Conservation (phyloP, 805 yeast genomes). For the Suhomyces emberorum region DNA sequence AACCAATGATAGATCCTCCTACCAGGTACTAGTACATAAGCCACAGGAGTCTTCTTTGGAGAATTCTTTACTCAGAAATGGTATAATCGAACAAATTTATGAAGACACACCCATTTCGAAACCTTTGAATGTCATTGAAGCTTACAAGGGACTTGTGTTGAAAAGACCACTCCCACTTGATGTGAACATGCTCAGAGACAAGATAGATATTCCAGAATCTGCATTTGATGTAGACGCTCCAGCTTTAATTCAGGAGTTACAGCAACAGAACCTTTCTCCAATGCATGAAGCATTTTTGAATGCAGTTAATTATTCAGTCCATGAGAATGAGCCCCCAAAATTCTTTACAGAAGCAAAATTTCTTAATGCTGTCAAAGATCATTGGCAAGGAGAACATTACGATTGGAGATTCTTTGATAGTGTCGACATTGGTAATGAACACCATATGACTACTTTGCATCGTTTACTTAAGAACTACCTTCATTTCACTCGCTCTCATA, state of each 20-base stretch:
- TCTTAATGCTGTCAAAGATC: slow-evolving; percentile 8
- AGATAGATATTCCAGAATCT: slow-evolving; percentile 15
- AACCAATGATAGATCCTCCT: slow-evolving; percentile 18
- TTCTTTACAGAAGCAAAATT: slow-evolving; percentile 21
- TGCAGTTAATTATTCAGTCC: slow-evolving; percentile 15
- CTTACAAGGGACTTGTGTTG: background rate
- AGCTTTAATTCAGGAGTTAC: slow-evolving; percentile 13
- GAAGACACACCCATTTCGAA: slow-evolving; percentile 1
- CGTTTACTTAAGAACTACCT: slow-evolving; percentile 17
- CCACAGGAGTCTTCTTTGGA: slow-evolving; percentile 12
- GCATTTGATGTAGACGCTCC: slow-evolving; percentile 24
- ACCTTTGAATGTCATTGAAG: background rate
- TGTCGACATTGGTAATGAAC: slow-evolving; percentile 14
- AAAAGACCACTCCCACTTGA: background rate
- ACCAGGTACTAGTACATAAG: slow-evolving; percentile 17
- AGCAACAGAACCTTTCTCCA: slow-evolving; percentile 1
- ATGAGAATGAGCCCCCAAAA: slow-evolving; percentile 16
- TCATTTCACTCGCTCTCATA: slow-evolving; percentile 15
- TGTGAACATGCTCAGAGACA: background rate
- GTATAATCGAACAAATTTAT: slow-evolving; percentile 14
- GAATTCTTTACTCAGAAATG: slow-evolving; percentile 21
- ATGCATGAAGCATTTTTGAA: slow-evolving; percentile 17
- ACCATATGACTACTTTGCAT: slow-evolving; percentile 15
- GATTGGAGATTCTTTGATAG: slow-evolving; percentile 27
- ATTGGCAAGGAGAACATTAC: slow-evolving; percentile 22